Percentiles rank a stretch among this genome's conserved stretches.
Conservation (phyloP, 805 yeast genomes). For the Candida ficus region DNA sequence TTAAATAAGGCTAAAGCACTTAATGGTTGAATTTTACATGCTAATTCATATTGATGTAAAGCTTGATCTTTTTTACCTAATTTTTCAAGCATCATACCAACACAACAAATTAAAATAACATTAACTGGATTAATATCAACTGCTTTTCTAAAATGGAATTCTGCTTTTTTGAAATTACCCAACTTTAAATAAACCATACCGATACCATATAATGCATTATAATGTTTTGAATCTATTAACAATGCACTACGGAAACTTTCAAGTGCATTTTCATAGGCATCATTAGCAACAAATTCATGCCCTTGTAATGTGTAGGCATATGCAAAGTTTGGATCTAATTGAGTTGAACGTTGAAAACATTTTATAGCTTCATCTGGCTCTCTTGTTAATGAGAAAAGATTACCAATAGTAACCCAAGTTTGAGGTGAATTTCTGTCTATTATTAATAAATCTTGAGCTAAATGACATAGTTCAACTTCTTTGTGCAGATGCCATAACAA, state of each 20-base stretch:
- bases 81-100: slow-evolving; percentile 89
- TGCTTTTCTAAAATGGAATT: slow-evolving; percentile 82
- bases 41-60: slow-evolving; percentile 73
- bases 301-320: slow-evolving; percentile 93
- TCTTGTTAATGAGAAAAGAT: slow-evolving; percentile 72
- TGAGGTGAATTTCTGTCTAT: slow-evolving; percentile 63
- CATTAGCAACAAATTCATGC: slow-evolving; percentile 83
- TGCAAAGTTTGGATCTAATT: slow-evolving; percentile 62
- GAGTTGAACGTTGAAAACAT: slow-evolving; percentile 77
- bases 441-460: slow-evolving; percentile 76
- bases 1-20: slow-evolving; percentile 85
- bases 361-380: slow-evolving; percentile 88
- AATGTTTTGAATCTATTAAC: slow-evolving; percentile 72
- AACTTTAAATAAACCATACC: slow-evolving; percentile 89
- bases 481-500: slow-evolving; percentile 88
- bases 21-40: slow-evolving; percentile 77
- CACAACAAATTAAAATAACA: slow-evolving; percentile 83
- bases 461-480: slow-evolving; percentile 69
- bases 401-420: slow-evolving; percentile 91
- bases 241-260: slow-evolving; percentile 79
- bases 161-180: slow-evolving; percentile 81
- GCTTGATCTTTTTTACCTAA: slow-evolving; percentile 66
- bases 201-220: slow-evolving; percentile 92
- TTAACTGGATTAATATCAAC: slow-evolving; percentile 85
- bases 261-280: slow-evolving; percentile 85